Percentiles rank a stretch among this genome's conserved stretches.
Conservation (phyloP, 768 basidiomycete genomes). For the Clavaria fumosa region DNA sequence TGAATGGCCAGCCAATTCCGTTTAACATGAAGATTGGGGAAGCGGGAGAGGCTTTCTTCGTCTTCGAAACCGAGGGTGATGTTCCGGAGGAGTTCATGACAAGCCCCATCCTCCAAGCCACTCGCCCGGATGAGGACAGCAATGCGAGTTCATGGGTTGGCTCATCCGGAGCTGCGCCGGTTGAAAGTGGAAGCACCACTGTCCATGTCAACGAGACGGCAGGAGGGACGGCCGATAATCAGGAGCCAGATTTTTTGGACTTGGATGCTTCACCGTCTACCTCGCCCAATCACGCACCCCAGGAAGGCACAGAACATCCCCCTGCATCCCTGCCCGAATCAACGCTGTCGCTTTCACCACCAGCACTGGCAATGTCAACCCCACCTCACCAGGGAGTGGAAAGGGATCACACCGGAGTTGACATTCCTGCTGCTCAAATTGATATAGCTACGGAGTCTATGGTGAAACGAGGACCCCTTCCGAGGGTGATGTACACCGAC, state of each 20-base stretch:
- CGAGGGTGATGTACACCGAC: constrained; percentile 47
- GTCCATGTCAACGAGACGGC: constrained; percentile 5
- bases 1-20: constrained; percentile 77
- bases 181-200: constrained; percentile 12
- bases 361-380: too few relatives aligned
- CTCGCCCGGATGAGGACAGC: constrained; percentile 26
- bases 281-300: too few relatives aligned
- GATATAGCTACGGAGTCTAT: too few relatives aligned
- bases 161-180: constrained; percentile 27
- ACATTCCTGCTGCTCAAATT: too few relatives aligned
- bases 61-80: constrained; percentile 92
- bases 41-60: constrained; percentile 97
- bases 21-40: constrained; percentile 99
- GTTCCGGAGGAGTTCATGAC: constrained; percentile 90
- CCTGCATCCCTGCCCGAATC: too few relatives aligned
- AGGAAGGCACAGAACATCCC: too few relatives aligned
- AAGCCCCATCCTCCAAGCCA: constrained; percentile 71
- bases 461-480: constrained; percentile 27
- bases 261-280: constrained; percentile 51
- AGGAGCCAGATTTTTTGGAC: constrained; percentile 76
- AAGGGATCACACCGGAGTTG: too few relatives aligned
- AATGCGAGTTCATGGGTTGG: constrained; percentile 19
- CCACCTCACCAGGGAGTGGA: too few relatives aligned
- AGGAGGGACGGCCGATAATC: constrained; percentile 12
- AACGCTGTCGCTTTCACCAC: too few relatives aligned